Conservation (phyloP, 2,329 filamentous ascomycete genomes). For the Lecanicillium sp. region DNA sequence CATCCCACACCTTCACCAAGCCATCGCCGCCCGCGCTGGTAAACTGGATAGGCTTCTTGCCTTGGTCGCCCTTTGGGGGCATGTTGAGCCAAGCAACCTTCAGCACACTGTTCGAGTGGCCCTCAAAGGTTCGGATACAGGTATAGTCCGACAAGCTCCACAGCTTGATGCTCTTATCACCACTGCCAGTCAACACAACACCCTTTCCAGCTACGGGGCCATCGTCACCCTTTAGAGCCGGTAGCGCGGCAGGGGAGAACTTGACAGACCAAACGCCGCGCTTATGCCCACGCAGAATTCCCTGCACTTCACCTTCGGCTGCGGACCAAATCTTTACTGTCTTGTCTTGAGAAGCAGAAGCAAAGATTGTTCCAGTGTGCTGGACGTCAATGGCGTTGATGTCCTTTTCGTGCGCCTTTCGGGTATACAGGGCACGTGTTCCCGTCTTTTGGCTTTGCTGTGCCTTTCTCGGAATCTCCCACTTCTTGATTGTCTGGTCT, state of each 20-base stretch:
- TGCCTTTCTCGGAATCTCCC: slow-evolving; percentile 64
- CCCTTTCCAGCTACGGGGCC: slow-evolving; percentile 70
- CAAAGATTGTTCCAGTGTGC: slow-evolving; percentile 69
- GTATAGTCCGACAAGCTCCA: slow-evolving; percentile 92
- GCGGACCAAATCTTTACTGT: slow-evolving; percentile 96
- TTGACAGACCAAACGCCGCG: slow-evolving; percentile 93
- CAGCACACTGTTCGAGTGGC: slow-evolving; percentile 89
- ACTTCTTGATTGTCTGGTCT: slow-evolving; percentile 90
- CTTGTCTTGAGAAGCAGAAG: slow-evolving; percentile 92
- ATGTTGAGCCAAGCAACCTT: slow-evolving; percentile 82
- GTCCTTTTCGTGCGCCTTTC: slow-evolving; percentile 97
- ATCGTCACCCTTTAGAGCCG: slow-evolving; percentile 63
- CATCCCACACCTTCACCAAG: slow-evolving; percentile 94
- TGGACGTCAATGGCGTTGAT: slow-evolving; percentile 92
- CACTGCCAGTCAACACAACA: slow-evolving; percentile 80
- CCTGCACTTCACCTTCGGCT: slow-evolving; percentile 82
- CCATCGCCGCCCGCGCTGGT: slow-evolving; percentile 90
- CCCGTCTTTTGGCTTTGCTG: slow-evolving; percentile 41
- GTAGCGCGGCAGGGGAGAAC: slow-evolving; percentile 75
- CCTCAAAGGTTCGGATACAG: slow-evolving; percentile 89
- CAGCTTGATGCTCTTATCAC: slow-evolving; percentile 91
- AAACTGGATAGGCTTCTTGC: slow-evolving; percentile 59
- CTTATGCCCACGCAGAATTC: slow-evolving; percentile 85
- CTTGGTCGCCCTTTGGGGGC: slow-evolving; percentile 38
- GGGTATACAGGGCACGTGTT: slow-evolving; percentile 68